Conservation (phyloP, 306 rosid genomes). For the Clitoria ternatea region DNA sequence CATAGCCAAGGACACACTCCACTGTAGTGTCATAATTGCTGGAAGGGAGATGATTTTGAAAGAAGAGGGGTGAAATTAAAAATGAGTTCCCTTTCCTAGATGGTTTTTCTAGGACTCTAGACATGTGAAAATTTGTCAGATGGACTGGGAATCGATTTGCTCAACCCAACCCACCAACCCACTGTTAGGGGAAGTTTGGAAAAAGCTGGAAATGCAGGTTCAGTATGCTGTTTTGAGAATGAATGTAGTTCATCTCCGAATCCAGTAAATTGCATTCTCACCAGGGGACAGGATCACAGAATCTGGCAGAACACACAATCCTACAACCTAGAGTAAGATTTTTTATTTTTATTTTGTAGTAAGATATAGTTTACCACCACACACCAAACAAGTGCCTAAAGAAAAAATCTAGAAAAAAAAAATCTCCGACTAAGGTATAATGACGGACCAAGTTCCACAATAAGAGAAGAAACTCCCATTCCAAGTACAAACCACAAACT, state of each 20-base stretch:
- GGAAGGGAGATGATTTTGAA: neutral
- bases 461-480: neutral
- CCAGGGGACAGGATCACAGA: neutral
- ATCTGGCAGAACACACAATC: neutral
- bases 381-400: neutral
- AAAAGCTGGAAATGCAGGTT: neutral
- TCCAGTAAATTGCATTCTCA: neutral
- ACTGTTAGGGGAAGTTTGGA: neutral
- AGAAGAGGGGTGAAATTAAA: neutral
- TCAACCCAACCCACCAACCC: neutral
- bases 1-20: neutral
- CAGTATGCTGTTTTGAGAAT: neutral
- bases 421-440: neutral
- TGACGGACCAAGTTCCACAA: neutral
- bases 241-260: neutral
- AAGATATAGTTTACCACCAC: no score
- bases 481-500: conserved; percentile 1
- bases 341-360: no score
- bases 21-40: neutral
- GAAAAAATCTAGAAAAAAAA: neutral
- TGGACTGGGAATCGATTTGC: neutral
- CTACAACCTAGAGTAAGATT: neutral
- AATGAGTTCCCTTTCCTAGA: neutral
- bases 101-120: neutral
- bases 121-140: neutral